Evolutionary conservation across 495 filamentous ascomycete species (phyloP).

Genomic region (Penicillium atrosanguineum): DNA sequence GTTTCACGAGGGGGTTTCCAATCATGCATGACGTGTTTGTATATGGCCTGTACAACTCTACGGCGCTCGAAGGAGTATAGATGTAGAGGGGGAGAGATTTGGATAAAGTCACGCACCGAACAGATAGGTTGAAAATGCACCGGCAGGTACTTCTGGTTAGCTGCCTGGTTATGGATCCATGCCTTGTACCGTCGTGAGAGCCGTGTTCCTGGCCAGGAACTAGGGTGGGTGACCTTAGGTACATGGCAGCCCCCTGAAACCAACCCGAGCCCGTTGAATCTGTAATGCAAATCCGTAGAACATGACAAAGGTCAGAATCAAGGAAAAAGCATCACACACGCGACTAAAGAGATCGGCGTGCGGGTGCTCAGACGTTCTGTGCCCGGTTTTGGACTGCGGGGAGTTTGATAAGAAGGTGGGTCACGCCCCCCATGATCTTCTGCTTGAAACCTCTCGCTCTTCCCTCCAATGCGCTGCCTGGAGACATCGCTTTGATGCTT

Average conservation of each 20-base stretch:
- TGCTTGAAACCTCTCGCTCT: neutral
- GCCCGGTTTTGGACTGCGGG: slow-evolving; percentile 8
- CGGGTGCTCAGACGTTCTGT: neutral
- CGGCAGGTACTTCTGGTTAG: too few species aligned
- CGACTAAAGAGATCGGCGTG: neutral
- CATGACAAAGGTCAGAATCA: too few species aligned
- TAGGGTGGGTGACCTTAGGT: too few species aligned
- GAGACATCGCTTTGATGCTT: neutral
- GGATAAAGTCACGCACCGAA: too few species aligned
- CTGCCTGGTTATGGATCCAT: too few species aligned
- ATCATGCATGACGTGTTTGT: slow-evolving; percentile 1
- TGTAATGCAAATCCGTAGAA: too few species aligned
- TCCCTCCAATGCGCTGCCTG: neutral
- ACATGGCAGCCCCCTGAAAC: too few species aligned
- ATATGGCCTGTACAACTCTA: neutral
- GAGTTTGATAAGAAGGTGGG: neutral
- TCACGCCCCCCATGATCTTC: neutral
- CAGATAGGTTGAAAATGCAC: too few species aligned
- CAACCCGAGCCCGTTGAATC: too few species aligned
- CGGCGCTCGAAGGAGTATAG: neutral
- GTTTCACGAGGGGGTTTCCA: slow-evolving; percentile 2
- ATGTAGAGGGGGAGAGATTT: neutral
- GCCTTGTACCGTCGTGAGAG: too few species aligned
- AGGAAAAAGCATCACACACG: too few species aligned
- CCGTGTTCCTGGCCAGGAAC: too few species aligned